phyloP scores from a whole-genome alignment of 1,139 yeast species.

The Candida dubliniensis region DNA sequence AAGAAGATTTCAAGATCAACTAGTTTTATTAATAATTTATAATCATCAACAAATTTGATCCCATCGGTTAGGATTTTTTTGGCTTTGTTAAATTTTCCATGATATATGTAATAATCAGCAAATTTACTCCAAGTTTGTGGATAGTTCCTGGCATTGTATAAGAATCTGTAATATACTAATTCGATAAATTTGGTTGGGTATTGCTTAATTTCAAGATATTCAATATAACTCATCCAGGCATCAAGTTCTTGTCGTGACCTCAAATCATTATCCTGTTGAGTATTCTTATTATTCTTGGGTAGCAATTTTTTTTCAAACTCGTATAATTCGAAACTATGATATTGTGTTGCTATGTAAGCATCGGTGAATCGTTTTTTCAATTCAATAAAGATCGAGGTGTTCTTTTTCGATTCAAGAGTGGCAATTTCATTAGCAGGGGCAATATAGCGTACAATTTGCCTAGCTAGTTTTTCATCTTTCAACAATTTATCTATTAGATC shows the following conservation, averaged over 20 bases:
- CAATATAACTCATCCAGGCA: slow-evolving; percentile 62
- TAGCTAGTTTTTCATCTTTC: slow-evolving; percentile 24
- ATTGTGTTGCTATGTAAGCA: slow-evolving; percentile 61
- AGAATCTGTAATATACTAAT: slow-evolving; percentile 56
- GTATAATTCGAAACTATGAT: slow-evolving; percentile 60
- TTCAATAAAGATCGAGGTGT: slow-evolving; percentile 21
- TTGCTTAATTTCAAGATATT: slow-evolving; percentile 46
- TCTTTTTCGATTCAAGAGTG: slow-evolving; percentile 15
- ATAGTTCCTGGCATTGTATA: slow-evolving; percentile 53
- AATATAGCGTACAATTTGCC: slow-evolving; percentile 17
- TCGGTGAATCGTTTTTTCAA: slow-evolving; percentile 51
- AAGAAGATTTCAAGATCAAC: slow-evolving; percentile 38
- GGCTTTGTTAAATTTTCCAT: slow-evolving; percentile 33
- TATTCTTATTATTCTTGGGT: slow-evolving; percentile 31
- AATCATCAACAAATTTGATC: slow-evolving; percentile 22
- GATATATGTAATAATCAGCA: slow-evolving; percentile 43
- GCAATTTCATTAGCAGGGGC: slow-evolving; percentile 23
- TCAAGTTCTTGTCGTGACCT: slow-evolving; percentile 47
- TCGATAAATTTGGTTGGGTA: slow-evolving; percentile 31
- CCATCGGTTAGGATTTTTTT: slow-evolving; percentile 38
- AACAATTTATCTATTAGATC: slow-evolving; percentile 37
- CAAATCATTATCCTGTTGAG: slow-evolving; percentile 37
- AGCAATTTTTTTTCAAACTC: slow-evolving; percentile 57
- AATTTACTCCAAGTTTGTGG: slow-evolving; percentile 65
- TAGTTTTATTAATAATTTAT: slow-evolving; percentile 33